Evolutionary conservation across 805 yeast species (phyloP), one percentile per base, ranked within the genome.

Genomic region (Yamadazyma endophytica): DNA sequence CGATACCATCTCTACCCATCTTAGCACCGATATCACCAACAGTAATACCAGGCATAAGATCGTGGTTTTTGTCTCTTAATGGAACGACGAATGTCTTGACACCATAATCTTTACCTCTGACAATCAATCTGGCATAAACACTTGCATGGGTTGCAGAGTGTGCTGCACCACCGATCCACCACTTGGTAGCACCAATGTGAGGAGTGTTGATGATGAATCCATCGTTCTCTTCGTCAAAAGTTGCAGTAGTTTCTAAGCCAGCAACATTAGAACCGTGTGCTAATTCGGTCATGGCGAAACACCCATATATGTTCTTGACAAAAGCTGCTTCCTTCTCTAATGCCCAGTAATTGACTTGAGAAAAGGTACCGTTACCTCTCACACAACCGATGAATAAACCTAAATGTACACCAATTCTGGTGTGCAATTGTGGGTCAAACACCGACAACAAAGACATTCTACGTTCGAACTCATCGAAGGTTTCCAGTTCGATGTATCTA

Each of bases 341-440:
- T 32, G 86, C 74, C 97, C 97, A 89, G 62, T 82, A 90, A 25
- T 77, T 65, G 46, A 82, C 73, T 66, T 89, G 97, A 33, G 77
- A 82, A 24, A 74, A 71, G 6, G 97, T 82, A 42, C 96, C 97
- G 47, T 84, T 82, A 39, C 96, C 95, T 43, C 81, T 75, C 35
- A 89, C 64, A 35, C 95, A 85, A 33, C 79, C 77, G 34, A 86
- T 68, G 54, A 90, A 90, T 35, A 89, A 69, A 2, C 96, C 96
- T 42, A 82, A 67, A 64, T 89, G 95, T 32, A 89, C 89, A 21
- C 96, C 96, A 29, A 85, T 58, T 47, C 97, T 74, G 21, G 97
- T 90, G 31, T 79, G 77, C 27, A 84, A 64, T 44, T 79, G 80
- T n/a, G 95, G 94, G 56, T 90, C 97, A 39, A 79, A 70, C 21